These are phyloP conservation scores for Aspergillus luchuensis DNA, from an alignment of 2,329 filamentous ascomycete genomes.

Conservation along the genomic window DNA sequence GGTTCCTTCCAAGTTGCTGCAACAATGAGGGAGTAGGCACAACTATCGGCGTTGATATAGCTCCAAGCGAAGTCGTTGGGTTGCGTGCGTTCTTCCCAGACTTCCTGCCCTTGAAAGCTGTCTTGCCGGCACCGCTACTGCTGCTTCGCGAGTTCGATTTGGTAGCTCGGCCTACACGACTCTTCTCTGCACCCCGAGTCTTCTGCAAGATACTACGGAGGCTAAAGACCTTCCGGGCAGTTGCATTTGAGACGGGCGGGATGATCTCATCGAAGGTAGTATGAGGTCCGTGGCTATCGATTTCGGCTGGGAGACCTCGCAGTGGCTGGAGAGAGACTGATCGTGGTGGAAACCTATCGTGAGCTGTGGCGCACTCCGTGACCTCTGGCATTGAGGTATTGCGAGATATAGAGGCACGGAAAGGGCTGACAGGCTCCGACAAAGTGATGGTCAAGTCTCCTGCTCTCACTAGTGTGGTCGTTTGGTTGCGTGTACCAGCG, in stretches of 20 bases:
- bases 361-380: neutral
- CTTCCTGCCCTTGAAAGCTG: neutral
- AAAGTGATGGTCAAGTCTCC: neutral
- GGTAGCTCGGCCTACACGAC: neutral
- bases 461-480: neutral
- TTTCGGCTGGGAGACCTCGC: constrained; percentile 3
- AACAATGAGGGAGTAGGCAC: neutral
- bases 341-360: constrained; percentile 16
- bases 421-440: neutral
- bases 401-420: neutral
- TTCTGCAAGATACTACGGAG: constrained; percentile 27
- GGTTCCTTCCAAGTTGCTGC: neutral
- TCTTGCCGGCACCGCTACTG: neutral
- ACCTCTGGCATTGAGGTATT: too few species aligned
- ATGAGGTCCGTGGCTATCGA: neutral
- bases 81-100: neutral
- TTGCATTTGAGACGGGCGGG: constrained; percentile 14
- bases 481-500: neutral
- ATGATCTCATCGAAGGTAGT: constrained; percentile 16
- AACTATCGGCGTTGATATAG: neutral
- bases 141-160: neutral
- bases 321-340: constrained; percentile 17
- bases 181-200: constrained; percentile 14
- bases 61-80: neutral
- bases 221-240: constrained; percentile 19